Evolutionary conservation across 2,329 filamentous ascomycete species (phyloP), one percentile per base, ranked within the genome.

Genomic region (Sclerotinia trifoliorum): DNA sequence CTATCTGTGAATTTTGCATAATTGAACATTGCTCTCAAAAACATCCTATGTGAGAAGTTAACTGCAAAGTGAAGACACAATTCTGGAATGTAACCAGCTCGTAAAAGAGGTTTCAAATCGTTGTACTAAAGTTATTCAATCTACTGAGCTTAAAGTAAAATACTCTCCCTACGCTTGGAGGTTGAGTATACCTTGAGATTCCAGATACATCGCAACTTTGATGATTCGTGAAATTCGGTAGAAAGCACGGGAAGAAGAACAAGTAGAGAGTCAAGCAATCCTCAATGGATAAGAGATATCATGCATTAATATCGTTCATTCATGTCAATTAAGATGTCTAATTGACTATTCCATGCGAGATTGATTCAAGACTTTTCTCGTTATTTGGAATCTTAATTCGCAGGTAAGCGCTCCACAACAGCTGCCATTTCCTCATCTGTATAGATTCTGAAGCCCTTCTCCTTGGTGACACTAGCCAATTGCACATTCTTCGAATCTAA

Each of bases 401-500:
- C 85, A 39, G 87, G 88, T 79, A 96, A 86, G 79, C 94, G 88
- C 79, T 91, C 90, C 70, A 99, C 95, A 70, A 97, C 93, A 57
- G 88, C 86, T 70, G 92, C 92, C 95, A 99, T 99, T 84, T 98
- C 94, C 78, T 94, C 93, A 77, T 99, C 95, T 69, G 90, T 91
- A 85, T 99, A 99, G 88, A 99, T 97, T 83, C 93, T 90, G 86
- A 99, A 99, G 68, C 95, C 95, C 82, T 92, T 94, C 74, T 97
- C 94, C 85, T 94, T 96, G 71, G 95, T 99, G 68, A 99, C 95
- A 78, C 94, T 98, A 66, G 95, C 95, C 75, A 99, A 82, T 84
- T 99, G 95, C 73, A 99, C 95, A 78, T 99, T 99, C 88, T 99
- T 99, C 72, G 93, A 87, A 79, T 99, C 95, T 70, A 99, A 86